Percentiles rank a stretch among this genome's conserved stretches.
These are phyloP conservation scores for Thermothielavioides terrestris DNA, from an alignment of 495 filamentous ascomycete species.

Conservation along the genomic window DNA sequence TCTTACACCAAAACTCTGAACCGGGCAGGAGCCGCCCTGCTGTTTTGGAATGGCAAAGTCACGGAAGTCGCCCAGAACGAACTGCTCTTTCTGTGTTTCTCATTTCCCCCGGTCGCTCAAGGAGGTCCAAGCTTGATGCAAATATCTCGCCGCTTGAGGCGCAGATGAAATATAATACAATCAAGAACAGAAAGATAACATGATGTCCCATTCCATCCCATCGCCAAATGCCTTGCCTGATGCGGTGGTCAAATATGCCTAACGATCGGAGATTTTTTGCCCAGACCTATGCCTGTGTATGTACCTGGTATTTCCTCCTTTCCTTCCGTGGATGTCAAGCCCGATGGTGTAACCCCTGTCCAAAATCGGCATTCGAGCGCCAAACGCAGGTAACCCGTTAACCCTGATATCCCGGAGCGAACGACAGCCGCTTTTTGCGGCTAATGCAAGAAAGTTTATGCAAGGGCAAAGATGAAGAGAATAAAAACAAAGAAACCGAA, in stretches of 20 bases:
- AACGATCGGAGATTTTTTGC: slow-evolving; percentile 4
- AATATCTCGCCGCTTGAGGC: no score
- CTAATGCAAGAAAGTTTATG: neutral
- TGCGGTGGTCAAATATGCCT: neutral
- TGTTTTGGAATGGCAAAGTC: no score
- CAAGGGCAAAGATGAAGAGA: no score
- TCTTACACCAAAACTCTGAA: no score
- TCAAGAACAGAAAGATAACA: neutral
- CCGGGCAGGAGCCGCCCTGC: no score
- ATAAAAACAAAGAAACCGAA: neutral
- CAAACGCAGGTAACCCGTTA: neutral
- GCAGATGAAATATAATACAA: no score
- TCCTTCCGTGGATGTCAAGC: neutral
- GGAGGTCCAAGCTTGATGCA: no score
- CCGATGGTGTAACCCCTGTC: neutral
- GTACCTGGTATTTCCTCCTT: slow-evolving; percentile 4
- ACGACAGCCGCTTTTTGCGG: neutral
- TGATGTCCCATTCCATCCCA: neutral
- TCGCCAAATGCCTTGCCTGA: slow-evolving; percentile 1
- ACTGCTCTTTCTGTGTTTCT: no score
- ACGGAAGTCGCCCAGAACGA: no score
- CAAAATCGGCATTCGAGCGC: no score
- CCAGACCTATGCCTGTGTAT: no score
- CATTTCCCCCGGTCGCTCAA: no score
- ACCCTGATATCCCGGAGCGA: neutral